A percentile compares a stretch with the other conserved stretches of the same genome.
phyloP scores from a whole-genome alignment of 1,284 basidiomycete genomes.

The Ganoderma boninense region DNA sequence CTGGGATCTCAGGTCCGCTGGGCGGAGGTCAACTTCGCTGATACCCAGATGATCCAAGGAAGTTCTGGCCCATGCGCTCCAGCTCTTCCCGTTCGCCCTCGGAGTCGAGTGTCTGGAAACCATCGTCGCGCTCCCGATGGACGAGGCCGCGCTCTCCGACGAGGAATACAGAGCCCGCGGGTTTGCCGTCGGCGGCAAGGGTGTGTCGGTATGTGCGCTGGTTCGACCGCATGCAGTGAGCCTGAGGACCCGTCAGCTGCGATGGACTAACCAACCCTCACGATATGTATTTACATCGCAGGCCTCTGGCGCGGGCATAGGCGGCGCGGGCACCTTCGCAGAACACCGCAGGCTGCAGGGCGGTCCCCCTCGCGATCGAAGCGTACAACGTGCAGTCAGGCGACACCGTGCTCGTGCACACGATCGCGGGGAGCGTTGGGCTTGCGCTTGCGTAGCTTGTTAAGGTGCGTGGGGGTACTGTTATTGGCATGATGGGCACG shows the following conservation, averaged over 20 bases:
- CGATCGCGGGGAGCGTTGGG: conserved; percentile 88
- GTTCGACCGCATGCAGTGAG: too few relatives aligned
- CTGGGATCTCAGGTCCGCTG: neutral
- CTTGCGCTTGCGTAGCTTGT: conserved; percentile 69
- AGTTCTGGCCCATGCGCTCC: neutral
- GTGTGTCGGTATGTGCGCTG: neutral
- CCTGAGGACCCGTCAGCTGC: neutral
- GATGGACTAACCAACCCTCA: neutral
- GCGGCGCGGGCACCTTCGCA: neutral
- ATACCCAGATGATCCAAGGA: neutral
- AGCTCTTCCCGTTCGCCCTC: neutral
- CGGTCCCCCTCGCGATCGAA: conserved; percentile 83
- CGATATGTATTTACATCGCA: too few relatives aligned
- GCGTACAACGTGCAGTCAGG: conserved; percentile 84
- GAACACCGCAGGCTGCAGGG: conserved; percentile 68
- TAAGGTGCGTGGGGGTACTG: conserved; percentile 81
- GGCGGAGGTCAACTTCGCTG: neutral
- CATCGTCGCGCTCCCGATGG: neutral
- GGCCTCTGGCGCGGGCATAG: neutral
- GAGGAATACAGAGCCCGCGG: neutral
- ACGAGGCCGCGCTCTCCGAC: neutral
- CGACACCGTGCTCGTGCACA: conserved; percentile 84
- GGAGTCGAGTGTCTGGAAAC: neutral
- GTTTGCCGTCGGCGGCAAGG: neutral
- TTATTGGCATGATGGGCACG: conserved; percentile 94